A percentile compares a stretch with the other conserved stretches of the same genome.
phyloP scores from a whole-genome alignment of 371 early-diverging fungal species.

The Syncephalastrum monosporum region DNA sequence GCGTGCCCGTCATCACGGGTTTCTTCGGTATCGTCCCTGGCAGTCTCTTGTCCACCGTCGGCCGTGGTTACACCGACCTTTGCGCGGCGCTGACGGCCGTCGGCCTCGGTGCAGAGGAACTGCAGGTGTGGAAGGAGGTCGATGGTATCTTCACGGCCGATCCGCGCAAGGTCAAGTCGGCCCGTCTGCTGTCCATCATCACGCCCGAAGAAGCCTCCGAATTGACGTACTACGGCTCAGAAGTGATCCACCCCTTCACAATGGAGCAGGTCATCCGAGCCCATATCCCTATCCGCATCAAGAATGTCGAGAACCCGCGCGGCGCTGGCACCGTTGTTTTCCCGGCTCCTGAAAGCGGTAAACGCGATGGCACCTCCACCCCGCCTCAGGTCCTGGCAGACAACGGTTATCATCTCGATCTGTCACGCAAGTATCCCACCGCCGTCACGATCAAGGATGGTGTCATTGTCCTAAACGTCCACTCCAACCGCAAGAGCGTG shows the following conservation, averaged over 20 bases:
- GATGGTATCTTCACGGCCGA: slow-evolving; percentile 99
- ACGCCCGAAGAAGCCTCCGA: slow-evolving; percentile 99
- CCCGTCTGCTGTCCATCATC: slow-evolving; percentile 87
- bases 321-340: slow-evolving; percentile 93
- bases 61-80: slow-evolving; percentile 98
- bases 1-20: slow-evolving; percentile 90
- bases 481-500: slow-evolving; percentile 92
- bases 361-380: slow-evolving; percentile 47
- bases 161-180: slow-evolving; percentile 93
- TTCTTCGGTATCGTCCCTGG: slow-evolving; percentile 97
- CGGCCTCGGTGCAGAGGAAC: slow-evolving; percentile 81
- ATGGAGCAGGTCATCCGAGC: slow-evolving; percentile 98
- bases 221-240: slow-evolving; percentile 96
- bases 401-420: slow-evolving; percentile 71
- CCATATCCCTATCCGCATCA: slow-evolving; percentile 95
- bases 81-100: slow-evolving; percentile 95
- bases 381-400: slow-evolving; percentile 67
- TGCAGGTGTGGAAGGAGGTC: slow-evolving; percentile 99
- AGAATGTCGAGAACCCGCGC: slow-evolving; percentile 91
- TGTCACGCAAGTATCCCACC: slow-evolving; percentile 81
- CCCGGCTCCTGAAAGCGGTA: slow-evolving; percentile 55
- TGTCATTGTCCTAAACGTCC: slow-evolving; percentile 90
- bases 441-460: slow-evolving; percentile 98
- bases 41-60: slow-evolving; percentile 85
- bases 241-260: slow-evolving; percentile 98